Percentiles rank a stretch among this genome's conserved stretches.
These are phyloP conservation scores for Neurospora sp. DNA, from an alignment of 495 filamentous ascomycete species.

Conservation along the genomic window DNA sequence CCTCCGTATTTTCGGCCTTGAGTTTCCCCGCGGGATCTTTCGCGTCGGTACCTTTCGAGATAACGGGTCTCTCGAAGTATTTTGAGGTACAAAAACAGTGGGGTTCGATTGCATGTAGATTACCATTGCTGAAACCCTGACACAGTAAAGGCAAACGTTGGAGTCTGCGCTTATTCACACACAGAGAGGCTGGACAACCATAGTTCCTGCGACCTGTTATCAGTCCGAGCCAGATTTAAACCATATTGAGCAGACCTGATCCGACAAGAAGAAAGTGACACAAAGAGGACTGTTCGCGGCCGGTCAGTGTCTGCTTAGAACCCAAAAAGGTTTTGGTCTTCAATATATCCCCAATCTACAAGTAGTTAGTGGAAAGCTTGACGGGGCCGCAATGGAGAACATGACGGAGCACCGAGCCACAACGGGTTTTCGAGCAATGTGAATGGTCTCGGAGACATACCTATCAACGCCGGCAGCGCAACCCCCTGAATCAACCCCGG, in stretches of 20 bases:
- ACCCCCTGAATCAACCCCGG: neutral
- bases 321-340: neutral
- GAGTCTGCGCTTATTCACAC: neutral
- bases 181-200: neutral
- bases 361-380: neutral
- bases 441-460: neutral
- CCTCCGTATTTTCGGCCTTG: neutral
- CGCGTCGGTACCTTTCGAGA: neutral
- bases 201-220: neutral
- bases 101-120: neutral
- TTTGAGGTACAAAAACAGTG: neutral
- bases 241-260: neutral
- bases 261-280: neutral
- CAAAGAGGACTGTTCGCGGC: neutral
- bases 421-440: neutral
- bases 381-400: neutral
- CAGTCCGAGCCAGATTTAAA: neutral
- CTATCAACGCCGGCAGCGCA: neutral
- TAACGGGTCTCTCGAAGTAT: neutral
- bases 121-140: neutral
- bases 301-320: neutral
- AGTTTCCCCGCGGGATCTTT: neutral
- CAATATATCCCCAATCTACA: neutral
- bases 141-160: neutral
- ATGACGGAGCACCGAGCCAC: neutral